Conservation (phyloP, 306 rosid genomes). For the Rosa chinensis region DNA sequence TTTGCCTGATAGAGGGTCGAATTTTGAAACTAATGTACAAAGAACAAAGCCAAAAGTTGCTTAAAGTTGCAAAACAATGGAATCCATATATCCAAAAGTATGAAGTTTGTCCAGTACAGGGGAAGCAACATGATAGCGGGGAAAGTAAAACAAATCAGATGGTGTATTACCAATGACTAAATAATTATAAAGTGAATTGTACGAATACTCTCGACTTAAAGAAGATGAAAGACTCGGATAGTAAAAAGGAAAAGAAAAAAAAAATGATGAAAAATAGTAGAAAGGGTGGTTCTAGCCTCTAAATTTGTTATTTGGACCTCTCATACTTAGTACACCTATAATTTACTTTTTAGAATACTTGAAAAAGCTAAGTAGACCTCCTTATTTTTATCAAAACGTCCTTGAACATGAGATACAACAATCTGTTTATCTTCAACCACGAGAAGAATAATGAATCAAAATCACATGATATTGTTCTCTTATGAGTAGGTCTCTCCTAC, state of each 20-base stretch:
- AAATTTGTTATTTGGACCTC: too few relatives aligned
- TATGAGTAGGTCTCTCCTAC: too few relatives aligned
- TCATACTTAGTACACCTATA: too few relatives aligned
- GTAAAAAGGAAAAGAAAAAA: background rate
- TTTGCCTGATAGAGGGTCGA: background rate
- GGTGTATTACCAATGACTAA: constrained; percentile 9
- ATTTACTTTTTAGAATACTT: too few relatives aligned
- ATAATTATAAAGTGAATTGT: background rate
- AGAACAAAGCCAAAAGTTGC: constrained; percentile 19
- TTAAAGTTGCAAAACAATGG: constrained; percentile 14
- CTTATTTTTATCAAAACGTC: too few relatives aligned
- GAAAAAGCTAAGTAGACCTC: too few relatives aligned
- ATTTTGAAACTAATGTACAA: constrained; percentile 7
- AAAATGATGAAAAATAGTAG: background rate
- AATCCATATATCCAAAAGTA: constrained; percentile 19
- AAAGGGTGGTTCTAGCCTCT: too few relatives aligned
- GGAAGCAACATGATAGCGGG: background rate
- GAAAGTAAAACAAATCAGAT: constrained; percentile 15
- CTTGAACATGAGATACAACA: too few relatives aligned
- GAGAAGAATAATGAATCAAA: too few relatives aligned
- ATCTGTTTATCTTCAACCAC: too few relatives aligned
- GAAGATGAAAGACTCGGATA: background rate
- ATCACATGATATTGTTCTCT: too few relatives aligned
- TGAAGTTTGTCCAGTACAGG: constrained; percentile 9
- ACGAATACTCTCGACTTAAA: constrained; percentile 5